Evolutionary conservation across 257 asterid species (phyloP), one percentile per base, ranked within the genome.

Genomic region (Anisodus tanguticus): DNA sequence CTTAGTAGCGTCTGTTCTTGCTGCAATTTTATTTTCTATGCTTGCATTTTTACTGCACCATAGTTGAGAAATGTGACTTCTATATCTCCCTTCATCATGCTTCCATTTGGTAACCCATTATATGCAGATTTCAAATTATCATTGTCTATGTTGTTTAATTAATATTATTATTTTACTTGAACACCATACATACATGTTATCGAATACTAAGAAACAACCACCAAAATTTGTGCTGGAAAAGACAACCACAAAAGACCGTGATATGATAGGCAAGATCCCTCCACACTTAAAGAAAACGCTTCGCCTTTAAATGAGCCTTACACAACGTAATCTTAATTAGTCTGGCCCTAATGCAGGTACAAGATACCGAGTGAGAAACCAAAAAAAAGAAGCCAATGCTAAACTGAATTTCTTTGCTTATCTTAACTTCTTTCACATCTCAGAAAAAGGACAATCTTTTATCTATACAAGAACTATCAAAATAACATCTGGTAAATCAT

Each of bases 1-100:
- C 60, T 13, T 86, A 39, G 17, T 90, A 82, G 91, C 90, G 85
- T 86, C 82, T 49, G 55, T 85, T 77, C 85, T 86, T 70, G 82
- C 86, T 1, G 92, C 85, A 17, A 86, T 82, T 9, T 84, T 88
- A 57, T 72, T 87, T 63, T 39, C 82, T 6, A 15, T 85, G 2
- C 51, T 86, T 78, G 37, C 51, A 82, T 86, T 82, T 80, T 70
- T 87, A 16, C n/a, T 90, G 83, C 91, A 90, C 85, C 83, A 87
- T 85, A 45, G 13, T 62, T 81, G 59, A 62, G 43, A 60, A 43
- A 39, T 22, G 62, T 8, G 35, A 22, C 15, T 41, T n/a, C 17
- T 6, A 19, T 17, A 17, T 59, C 66, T 59, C 31, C 66, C 17
- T 59, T 58, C 64, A 59, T 59, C 66, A 59, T 2, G 35, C 35